A percentile compares a stretch with the other conserved stretches of the same genome.
These are phyloP conservation scores for Allium cepa DNA, from an alignment of 106 monocot genomes.

Conservation along the genomic window DNA sequence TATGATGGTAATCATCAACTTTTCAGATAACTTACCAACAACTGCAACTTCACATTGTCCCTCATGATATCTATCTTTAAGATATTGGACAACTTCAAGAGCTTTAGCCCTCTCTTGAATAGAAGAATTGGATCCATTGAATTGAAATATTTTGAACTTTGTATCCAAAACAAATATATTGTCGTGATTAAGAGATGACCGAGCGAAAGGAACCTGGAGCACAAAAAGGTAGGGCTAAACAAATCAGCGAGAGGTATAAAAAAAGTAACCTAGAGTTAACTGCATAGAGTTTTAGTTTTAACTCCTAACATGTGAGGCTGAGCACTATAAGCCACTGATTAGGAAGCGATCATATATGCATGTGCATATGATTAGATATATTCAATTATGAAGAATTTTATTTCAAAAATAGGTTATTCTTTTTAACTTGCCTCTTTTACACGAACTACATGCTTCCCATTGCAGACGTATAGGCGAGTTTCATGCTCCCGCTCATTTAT, in stretches of 20 bases:
- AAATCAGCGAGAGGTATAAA: too few species aligned
- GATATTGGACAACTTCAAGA: slow-evolving; percentile 38
- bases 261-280: too few species aligned
- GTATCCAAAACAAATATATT: slow-evolving; percentile 39
- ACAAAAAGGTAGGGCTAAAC: neutral
- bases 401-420: neutral
- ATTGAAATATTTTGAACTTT: slow-evolving; percentile 35
- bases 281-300: too few species aligned
- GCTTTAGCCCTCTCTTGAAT: slow-evolving; percentile 49
- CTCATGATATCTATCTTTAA: slow-evolving; percentile 29
- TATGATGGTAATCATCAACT: neutral
- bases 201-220: slow-evolving; percentile 30
- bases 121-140: slow-evolving; percentile 41
- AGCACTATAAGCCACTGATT: too few species aligned
- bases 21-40: slow-evolving; percentile 30
- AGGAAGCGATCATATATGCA: too few species aligned
- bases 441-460: slow-evolving; percentile 22
- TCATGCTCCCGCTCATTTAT: slow-evolving; percentile 20
- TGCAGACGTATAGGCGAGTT: slow-evolving; percentile 21
- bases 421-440: slow-evolving; percentile 25
- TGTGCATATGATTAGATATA: neutral
- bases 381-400: slow-evolving; percentile 24
- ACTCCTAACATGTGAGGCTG: too few species aligned
- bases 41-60: slow-evolving; percentile 27
- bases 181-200: slow-evolving; percentile 33